Evolutionary conservation across 352 stramenopile species (phyloP).

Genomic region (Phytophthora pseudosyringae): DNA sequence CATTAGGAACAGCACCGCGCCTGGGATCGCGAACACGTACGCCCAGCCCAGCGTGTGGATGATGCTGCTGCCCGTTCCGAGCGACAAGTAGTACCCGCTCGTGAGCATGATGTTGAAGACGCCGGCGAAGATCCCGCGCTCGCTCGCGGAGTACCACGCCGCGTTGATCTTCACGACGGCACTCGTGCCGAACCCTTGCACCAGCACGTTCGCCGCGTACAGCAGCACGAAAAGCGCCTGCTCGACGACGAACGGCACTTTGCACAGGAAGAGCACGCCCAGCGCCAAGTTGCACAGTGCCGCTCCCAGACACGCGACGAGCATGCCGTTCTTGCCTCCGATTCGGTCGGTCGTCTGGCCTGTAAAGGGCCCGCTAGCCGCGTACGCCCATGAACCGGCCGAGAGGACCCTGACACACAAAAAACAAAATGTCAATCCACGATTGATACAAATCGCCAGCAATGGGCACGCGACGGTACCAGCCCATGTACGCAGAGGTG

Average conservation of each 20-base stretch:
- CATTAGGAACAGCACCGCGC: constrained; percentile 60
- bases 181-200: constrained; percentile 82
- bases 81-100: constrained; percentile 75
- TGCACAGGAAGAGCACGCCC: constrained; percentile 55
- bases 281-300: constrained; percentile 71
- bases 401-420: constrained; percentile 44
- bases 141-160: constrained; percentile 68
- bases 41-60: constrained; percentile 69
- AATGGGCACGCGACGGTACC: constrained; percentile 31
- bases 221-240: constrained; percentile 61
- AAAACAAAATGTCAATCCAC: background rate
- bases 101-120: constrained; percentile 86
- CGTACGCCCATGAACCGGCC: constrained; percentile 50
- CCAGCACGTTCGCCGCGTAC: constrained; percentile 72
- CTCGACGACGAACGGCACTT: constrained; percentile 39
- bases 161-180: constrained; percentile 87
- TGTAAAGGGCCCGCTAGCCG: constrained; percentile 66
- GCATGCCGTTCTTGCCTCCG: constrained; percentile 70
- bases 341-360: constrained; percentile 77
- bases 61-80: constrained; percentile 68
- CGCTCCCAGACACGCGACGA: constrained; percentile 71
- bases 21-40: constrained; percentile 74
- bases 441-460: background rate
- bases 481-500: constrained; percentile 66
- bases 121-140: constrained; percentile 71